phyloP scores from a whole-genome alignment of 202 grass and related monocot species.

The Bolboschoenoplectus hybrid region DNA sequence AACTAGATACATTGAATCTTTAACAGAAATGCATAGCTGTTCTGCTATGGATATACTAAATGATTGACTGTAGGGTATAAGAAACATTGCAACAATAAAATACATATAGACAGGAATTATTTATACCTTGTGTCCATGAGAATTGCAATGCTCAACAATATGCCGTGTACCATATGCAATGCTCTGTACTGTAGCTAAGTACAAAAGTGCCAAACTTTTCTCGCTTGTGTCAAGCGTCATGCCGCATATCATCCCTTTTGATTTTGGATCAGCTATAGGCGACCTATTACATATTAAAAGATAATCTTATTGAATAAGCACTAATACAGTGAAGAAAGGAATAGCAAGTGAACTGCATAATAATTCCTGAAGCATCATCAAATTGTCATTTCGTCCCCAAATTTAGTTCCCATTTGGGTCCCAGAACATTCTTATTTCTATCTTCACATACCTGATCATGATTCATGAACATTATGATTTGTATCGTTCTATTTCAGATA shows the following conservation, averaged over 20 bases:
- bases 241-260: constrained; percentile 85
- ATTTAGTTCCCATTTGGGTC: neutral
- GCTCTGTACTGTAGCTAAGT: constrained; percentile 87
- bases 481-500: neutral
- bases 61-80: neutral
- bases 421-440: neutral
- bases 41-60: neutral
- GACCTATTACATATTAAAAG: constrained; percentile 54
- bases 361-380: constrained; percentile 19
- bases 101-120: constrained; percentile 8
- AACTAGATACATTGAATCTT: neutral
- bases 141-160: constrained; percentile 93
- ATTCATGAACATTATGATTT: neutral
- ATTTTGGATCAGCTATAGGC: constrained; percentile 89
- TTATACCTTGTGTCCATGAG: constrained; percentile 83
- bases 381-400: constrained; percentile 7
- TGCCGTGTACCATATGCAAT: constrained; percentile 91
- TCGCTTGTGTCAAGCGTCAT: constrained; percentile 90
- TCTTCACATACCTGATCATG: neutral
- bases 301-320: neutral
- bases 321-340: neutral
- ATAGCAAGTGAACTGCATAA: neutral
- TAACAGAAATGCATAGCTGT: neutral
- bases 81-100: neutral
- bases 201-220: constrained; percentile 74